A percentile compares a stretch with the other conserved stretches of the same genome.
These are phyloP conservation scores for Elasticomyces elasticus DNA, from an alignment of 495 filamentous ascomycete species.

Conservation along the genomic window DNA sequence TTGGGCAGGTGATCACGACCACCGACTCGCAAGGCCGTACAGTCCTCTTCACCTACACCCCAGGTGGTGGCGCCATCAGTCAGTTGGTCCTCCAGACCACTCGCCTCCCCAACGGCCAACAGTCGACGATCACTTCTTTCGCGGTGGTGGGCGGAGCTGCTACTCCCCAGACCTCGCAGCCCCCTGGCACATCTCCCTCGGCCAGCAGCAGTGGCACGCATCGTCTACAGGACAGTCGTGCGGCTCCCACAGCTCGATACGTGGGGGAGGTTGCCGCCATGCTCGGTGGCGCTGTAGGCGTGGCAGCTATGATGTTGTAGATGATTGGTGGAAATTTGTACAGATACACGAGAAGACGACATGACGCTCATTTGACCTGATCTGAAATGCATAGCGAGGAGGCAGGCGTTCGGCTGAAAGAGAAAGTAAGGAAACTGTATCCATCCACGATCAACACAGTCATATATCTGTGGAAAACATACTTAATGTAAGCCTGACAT, in stretches of 20 bases:
- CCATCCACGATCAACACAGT: too few relatives aligned
- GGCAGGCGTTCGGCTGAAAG: too few relatives aligned
- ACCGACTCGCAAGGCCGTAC: constrained; percentile 29
- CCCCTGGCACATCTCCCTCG: neutral
- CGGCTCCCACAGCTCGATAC: constrained; percentile 13
- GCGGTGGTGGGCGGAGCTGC: constrained; percentile 15
- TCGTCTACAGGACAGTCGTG: constrained; percentile 20
- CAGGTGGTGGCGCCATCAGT: constrained; percentile 25
- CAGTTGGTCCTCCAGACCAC: constrained; percentile 29
- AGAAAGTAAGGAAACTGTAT: too few relatives aligned
- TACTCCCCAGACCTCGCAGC: neutral
- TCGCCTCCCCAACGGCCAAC: constrained; percentile 25
- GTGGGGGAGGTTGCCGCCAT: constrained; percentile 20
- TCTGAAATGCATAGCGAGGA: too few relatives aligned
- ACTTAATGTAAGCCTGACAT: too few relatives aligned
- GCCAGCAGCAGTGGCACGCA: constrained; percentile 4
- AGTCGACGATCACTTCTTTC: constrained; percentile 29
- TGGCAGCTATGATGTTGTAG: constrained; percentile 17
- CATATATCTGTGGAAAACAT: too few relatives aligned
- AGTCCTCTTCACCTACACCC: constrained; percentile 32
- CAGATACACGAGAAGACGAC: neutral
- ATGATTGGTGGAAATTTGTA: neutral
- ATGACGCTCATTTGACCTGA: neutral
- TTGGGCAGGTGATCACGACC: constrained; percentile 28
- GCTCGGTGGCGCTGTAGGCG: constrained; percentile 26